phyloP scores from a whole-genome alignment of 169 alveolate genomes.

The Cryptosporidium sp. region DNA sequence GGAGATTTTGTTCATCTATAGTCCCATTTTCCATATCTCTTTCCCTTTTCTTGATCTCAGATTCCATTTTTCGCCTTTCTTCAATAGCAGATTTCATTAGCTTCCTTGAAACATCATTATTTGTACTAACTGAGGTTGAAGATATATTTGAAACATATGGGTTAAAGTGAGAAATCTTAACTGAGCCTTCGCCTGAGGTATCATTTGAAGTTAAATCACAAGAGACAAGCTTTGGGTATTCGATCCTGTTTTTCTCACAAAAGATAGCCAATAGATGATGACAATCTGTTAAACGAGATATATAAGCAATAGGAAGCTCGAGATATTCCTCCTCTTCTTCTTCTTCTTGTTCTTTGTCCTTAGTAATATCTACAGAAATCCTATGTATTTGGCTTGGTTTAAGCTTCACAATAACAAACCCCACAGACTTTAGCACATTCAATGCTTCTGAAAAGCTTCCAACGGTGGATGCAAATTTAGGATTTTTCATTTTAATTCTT shows the following conservation, averaged over 20 bases:
- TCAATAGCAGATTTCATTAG: constrained; percentile 43
- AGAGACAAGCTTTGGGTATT: constrained; percentile 22
- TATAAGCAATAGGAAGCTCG: constrained; percentile 68
- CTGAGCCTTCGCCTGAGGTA: background rate
- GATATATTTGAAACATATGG: constrained; percentile 57
- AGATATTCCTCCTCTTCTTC: constrained; percentile 7
- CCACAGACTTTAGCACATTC: constrained; percentile 61
- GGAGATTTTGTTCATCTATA: background rate
- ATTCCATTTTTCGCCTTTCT: constrained; percentile 29
- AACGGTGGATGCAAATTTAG: constrained; percentile 39
- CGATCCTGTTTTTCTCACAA: constrained; percentile 31
- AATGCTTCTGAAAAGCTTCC: constrained; percentile 44
- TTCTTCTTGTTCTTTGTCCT: background rate
- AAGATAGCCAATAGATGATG: constrained; percentile 41
- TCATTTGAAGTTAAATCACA: constrained; percentile 6
- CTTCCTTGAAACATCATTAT: background rate
- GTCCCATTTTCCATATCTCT: constrained; percentile 39
- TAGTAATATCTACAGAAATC: background rate
- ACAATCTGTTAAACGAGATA: constrained; percentile 61
- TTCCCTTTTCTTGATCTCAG: constrained; percentile 42
- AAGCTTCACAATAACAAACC: constrained; percentile 11
- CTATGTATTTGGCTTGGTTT: background rate
- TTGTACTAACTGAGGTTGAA: constrained; percentile 11
- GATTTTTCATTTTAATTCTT: constrained; percentile 55
- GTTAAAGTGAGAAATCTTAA: constrained; percentile 42